phyloP scores from a whole-genome alignment of 2,329 filamentous ascomycete species.

The Ceratocystis cacaofunesta region DNA sequence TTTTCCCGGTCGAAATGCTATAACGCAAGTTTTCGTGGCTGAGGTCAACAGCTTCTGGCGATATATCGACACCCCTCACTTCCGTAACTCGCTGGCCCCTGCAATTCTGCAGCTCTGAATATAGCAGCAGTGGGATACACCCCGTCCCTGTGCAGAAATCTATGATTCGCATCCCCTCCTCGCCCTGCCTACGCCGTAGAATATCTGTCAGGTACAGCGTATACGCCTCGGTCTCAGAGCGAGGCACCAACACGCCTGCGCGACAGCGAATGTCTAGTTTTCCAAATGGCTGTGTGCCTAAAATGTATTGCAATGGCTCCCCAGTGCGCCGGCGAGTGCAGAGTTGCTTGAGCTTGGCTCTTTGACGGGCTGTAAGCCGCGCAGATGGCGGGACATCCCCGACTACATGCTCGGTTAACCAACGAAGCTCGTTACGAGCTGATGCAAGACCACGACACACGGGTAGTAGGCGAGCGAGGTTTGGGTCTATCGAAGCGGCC shows the following conservation, averaged over 20 bases:
- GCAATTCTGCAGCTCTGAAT: constrained; percentile 39
- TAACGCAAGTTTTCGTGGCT: constrained; percentile 48
- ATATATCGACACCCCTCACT: constrained; percentile 62
- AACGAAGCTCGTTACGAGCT: constrained; percentile 55
- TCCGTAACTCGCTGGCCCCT: constrained; percentile 28
- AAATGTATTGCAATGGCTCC: constrained; percentile 73
- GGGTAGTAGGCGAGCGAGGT: constrained; percentile 46
- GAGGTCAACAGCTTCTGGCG: constrained; percentile 46
- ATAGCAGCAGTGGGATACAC: constrained; percentile 69
- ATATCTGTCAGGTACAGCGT: constrained; percentile 39
- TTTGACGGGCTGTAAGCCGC: not conserved
- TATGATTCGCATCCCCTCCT: constrained; percentile 37
- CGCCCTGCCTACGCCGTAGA: constrained; percentile 21
- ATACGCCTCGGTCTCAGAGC: constrained; percentile 61
- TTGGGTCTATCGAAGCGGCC: constrained; percentile 38
- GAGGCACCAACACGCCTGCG: constrained; percentile 71
- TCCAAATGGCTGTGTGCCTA: constrained; percentile 82
- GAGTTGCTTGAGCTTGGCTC: constrained; percentile 22
- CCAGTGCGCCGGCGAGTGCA: constrained; percentile 41
- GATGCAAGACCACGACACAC: constrained; percentile 48
- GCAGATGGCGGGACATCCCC: constrained; percentile 18
- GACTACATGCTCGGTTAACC: constrained; percentile 49
- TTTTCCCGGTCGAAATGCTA: constrained; percentile 27
- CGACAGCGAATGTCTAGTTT: constrained; percentile 62
- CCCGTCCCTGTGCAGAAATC: constrained; percentile 87